Base-by-base conservation (phyloP, 306 rosid genomes). In the Sindora glabra region DNA sequence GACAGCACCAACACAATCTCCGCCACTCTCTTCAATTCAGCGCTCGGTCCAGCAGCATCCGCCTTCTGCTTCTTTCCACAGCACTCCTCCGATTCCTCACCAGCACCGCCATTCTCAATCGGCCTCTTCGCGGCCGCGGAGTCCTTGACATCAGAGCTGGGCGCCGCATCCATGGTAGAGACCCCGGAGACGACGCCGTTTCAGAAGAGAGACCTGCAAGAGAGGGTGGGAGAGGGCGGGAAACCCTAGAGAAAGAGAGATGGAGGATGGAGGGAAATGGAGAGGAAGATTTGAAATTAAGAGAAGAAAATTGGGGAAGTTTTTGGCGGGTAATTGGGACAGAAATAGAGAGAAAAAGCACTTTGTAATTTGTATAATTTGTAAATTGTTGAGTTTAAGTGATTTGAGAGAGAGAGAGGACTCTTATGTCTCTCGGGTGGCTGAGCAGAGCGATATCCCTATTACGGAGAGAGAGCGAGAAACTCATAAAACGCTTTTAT, bases 1-100 rank as follows among this genome's bases (percentile, higher is more conserved):
- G 95, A 89, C 74, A 92, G 45, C 17, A 80, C 96, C 59, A 92
- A 45, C 48, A 92, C 90, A 75, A 92, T 86, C 84, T 89, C 95
- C 62, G 99, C 99, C 57, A 92, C 97, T 64, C 89, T 71, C 86
- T 74, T 86, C 50, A 86, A 69, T 21, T 70, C 79, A 10, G 36
- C 65, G n/a, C 56, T 41, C 5, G 23, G 49, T 13, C 21, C 70
- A 2, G 40, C 40, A 36, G 15, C 41, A 15, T 56, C 86, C 6
- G 64, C 41, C 65, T 79, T 84, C 3, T 89, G 67, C 81, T 66
- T 89, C 87, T 89, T 86, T 41, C 42, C 64, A 37, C 46, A 53
- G 14, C 53, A 83, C 27, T 72, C 59, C 17, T 51, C 83, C 48
- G 23, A 19, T 30, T 65, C 79, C 18, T 5, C 67, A 2, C 26